Base-by-base conservation (phyloP, 306 rosid species). In the Inga laurina region DNA sequence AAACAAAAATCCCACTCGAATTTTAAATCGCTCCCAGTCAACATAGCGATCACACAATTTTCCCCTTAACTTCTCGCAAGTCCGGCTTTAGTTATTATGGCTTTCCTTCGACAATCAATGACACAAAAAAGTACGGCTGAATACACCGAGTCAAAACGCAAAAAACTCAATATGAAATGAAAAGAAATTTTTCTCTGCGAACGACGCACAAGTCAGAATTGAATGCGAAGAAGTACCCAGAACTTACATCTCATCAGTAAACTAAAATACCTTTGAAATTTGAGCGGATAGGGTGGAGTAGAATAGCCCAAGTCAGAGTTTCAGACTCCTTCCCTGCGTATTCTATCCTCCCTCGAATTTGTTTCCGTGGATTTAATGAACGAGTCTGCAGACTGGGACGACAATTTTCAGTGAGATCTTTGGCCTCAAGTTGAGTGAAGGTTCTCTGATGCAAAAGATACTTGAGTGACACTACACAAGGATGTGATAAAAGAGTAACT, bases 361-460 rank as follows among this genome's bases (percentile, higher is more conserved):
- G 79, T 37, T 22, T 75, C 46, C 49, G 72, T 43, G 75, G 75
- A 79, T 74, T 49, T 82, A 39, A 77, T 19, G 6, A 10, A 51
- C 39, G 75, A 39, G 59, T n/a, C 27, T 48, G 48, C 41, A 24
- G 80, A 14, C 10, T 43, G 24, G 24, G 34, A 12, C 14, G 46
- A 24, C 43, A 37, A 82, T 51, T 62, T 51, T 15, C 24, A 76
- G 86, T 79, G 89, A 84, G 93, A 92, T 88, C 90, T 69, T 72
- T 67, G 76, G 61, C 74, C 68, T 59, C 81, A 56, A 79, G 71
- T 44, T 32, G 80, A 34, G n/a, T 2, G 24, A 43, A 59, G 56
- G 76, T 61, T 62, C 43, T 30, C 77, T 72, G 87, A 85, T 85
- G 87, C 30, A 83, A 81, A 81, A 83, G 83, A 83, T 77, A 75